phyloP scores from a whole-genome alignment of 805 yeast genomes.

The Torulaspora franciscae region DNA sequence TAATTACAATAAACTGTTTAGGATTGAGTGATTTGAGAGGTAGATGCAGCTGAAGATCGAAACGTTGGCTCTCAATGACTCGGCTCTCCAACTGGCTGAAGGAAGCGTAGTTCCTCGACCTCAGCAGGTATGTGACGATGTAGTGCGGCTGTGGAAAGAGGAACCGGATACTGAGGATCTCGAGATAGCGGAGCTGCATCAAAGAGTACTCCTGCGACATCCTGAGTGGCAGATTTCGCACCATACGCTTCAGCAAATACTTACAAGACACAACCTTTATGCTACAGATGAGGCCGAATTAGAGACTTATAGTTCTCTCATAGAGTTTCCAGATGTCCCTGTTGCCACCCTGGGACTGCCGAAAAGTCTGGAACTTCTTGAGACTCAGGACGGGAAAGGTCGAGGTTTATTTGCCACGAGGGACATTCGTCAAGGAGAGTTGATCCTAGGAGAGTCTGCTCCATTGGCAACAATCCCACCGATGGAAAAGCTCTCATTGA shows the following conservation, averaged over 20 bases:
- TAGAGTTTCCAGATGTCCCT: slow-evolving; percentile 41
- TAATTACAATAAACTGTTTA: background rate
- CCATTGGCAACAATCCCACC: slow-evolving; percentile 64
- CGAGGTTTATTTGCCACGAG: slow-evolving; percentile 45
- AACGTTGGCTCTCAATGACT: slow-evolving; percentile 28
- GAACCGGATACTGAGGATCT: slow-evolving; percentile 59
- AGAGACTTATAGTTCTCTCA: slow-evolving; percentile 49
- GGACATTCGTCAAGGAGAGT: slow-evolving; percentile 44
- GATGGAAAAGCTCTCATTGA: slow-evolving; percentile 55
- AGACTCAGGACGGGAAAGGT: slow-evolving; percentile 10
- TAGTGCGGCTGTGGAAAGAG: slow-evolving; percentile 62
- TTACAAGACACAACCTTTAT: slow-evolving; percentile 54
- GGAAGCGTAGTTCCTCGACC: slow-evolving; percentile 45
- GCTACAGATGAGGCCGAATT: slow-evolving; percentile 42
- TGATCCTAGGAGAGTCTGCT: slow-evolving; percentile 55
- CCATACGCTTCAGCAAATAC: slow-evolving; percentile 48
- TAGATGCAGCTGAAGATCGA: slow-evolving; percentile 26
- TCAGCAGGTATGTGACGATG: slow-evolving; percentile 53
- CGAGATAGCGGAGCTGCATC: slow-evolving; percentile 51
- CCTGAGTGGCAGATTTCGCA: slow-evolving; percentile 62
- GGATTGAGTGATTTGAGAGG: background rate
- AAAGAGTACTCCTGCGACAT: slow-evolving; percentile 45
- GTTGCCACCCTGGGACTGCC: slow-evolving; percentile 6
- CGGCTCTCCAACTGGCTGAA: slow-evolving; percentile 5
- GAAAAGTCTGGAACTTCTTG: slow-evolving; percentile 3